Conservation (phyloP, 2,329 filamentous ascomycete species). For the Ophiostoma ips region DNA sequence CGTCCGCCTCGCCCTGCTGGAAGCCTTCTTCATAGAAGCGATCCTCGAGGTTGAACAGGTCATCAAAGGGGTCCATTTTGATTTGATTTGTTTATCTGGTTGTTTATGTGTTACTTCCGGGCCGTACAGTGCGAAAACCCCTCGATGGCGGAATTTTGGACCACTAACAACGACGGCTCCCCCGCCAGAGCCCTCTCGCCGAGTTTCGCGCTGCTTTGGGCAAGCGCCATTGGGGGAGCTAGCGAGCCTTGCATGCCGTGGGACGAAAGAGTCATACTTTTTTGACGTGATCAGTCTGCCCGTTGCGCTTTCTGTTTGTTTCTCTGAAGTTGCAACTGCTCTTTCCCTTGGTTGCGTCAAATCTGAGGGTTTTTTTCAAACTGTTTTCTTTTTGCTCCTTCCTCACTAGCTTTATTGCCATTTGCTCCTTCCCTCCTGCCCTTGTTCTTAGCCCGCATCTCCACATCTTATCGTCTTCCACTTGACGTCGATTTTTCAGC, state of each 20-base stretch:
- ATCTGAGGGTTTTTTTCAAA: too few relatives aligned
- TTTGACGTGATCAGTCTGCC: too few relatives aligned
- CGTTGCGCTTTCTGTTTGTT: background rate
- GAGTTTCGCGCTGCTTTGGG: background rate
- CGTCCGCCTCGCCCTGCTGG: constrained; percentile 59
- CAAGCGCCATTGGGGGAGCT: background rate
- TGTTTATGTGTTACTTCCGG: too few relatives aligned
- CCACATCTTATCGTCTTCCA: constrained; percentile 1
- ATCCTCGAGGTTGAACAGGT: constrained; percentile 46
- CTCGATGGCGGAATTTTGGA: background rate
- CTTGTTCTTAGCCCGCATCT: background rate
- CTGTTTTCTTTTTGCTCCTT: background rate
- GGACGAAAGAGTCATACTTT: background rate
- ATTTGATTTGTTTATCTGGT: background rate
- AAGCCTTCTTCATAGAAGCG: constrained; percentile 75
- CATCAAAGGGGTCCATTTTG: constrained; percentile 35
- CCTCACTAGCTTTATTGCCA: background rate
- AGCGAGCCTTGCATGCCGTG: background rate
- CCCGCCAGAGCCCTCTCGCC: background rate
- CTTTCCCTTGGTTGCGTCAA: background rate
- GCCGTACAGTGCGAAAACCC: background rate
- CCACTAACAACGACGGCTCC: background rate
- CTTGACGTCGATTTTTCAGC: background rate
- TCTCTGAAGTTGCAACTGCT: background rate
- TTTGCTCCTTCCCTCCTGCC: background rate